These are phyloP conservation scores for Paralagenidium karlingii DNA, from an alignment of 352 stramenopile genomes.

Conservation along the genomic window DNA sequence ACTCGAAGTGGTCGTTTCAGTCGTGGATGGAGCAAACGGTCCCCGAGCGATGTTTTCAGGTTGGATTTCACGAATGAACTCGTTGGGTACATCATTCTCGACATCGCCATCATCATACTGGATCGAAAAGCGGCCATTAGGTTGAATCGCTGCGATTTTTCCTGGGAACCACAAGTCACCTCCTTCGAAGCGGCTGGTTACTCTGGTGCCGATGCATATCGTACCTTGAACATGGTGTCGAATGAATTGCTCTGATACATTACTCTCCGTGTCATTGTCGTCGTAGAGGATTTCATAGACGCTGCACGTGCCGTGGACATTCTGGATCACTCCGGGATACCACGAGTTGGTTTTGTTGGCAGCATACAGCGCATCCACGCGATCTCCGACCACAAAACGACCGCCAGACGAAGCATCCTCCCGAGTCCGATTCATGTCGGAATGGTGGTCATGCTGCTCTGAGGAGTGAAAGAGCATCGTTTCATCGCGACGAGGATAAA, in stretches of 20 bases:
- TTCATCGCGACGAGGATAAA: too few relatives aligned
- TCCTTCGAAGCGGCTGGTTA: conserved; percentile 49
- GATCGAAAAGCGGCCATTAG: conserved; percentile 53
- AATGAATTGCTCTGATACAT: conserved; percentile 25
- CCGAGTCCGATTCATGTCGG: too few relatives aligned
- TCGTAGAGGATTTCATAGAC: conserved; percentile 60
- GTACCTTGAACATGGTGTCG: conserved; percentile 42
- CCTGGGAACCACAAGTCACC: conserved; percentile 61
- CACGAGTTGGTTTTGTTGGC: conserved; percentile 67
- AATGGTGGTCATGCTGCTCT: too few relatives aligned
- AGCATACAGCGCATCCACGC: conserved; percentile 73
- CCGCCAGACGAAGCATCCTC: too few relatives aligned
- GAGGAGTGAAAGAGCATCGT: too few relatives aligned
- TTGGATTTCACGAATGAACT: conserved; percentile 28
- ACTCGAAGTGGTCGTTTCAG: too few relatives aligned
- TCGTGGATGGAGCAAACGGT: neutral
- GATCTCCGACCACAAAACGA: conserved; percentile 31
- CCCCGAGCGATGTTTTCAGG: neutral
- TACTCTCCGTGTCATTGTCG: conserved; percentile 46
- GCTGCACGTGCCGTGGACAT: conserved; percentile 8
- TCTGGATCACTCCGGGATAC: conserved; percentile 45
- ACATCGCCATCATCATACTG: conserved; percentile 74
- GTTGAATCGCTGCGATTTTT: conserved; percentile 39
- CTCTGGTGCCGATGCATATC: conserved; percentile 57
- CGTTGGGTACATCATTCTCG: conserved; percentile 36